Evolutionary conservation across 108 stramenopile genomes (phyloP).

Genomic region (Pseudonitzschia multiseries): DNA sequence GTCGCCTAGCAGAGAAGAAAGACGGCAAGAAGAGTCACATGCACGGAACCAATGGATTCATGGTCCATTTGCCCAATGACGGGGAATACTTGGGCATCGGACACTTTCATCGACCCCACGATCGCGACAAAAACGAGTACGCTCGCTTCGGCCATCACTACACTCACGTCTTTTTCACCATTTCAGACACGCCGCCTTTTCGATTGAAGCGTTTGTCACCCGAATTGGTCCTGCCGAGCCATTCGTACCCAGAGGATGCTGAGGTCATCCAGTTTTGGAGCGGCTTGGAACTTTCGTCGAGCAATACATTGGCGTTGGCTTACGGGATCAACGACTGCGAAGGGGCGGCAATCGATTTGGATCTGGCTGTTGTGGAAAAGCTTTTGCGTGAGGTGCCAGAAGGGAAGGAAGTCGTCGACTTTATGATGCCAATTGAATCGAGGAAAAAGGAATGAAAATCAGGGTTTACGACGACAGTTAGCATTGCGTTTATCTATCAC

Average conservation of each 20-base stretch:
- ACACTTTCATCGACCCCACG: constrained; percentile 83
- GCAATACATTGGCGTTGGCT: constrained; percentile 41
- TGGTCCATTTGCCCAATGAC: constrained; percentile 58
- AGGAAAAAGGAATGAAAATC: not conserved
- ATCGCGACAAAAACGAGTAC: constrained; percentile 62
- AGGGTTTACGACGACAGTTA: too few species aligned
- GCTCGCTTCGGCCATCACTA: constrained; percentile 89
- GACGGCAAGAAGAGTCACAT: constrained; percentile 51
- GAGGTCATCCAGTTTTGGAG: constrained; percentile 87
- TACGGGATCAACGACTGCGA: constrained; percentile 77
- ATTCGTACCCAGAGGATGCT: constrained; percentile 40
- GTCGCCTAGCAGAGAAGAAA: constrained; percentile 4
- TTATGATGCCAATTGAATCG: constrained; percentile 21
- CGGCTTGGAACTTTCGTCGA: constrained; percentile 64
- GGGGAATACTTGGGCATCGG: constrained; percentile 79
- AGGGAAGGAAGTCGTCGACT: constrained; percentile 68
- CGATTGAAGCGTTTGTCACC: constrained; percentile 62
- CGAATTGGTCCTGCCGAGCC: constrained; percentile 66
- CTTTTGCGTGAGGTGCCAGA: constrained; percentile 41
- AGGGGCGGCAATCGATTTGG: constrained; percentile 41
- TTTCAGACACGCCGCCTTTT: constrained; percentile 35
- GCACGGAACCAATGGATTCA: constrained; percentile 85
- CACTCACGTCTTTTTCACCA: constrained; percentile 62
- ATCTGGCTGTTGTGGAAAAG: constrained; percentile 24
- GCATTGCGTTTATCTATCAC: too few species aligned